A percentile compares a stretch with the other conserved stretches of the same genome.
phyloP scores from a whole-genome alignment of 2,329 filamentous ascomycete species.

The Iodosphaeria phyllophila region DNA sequence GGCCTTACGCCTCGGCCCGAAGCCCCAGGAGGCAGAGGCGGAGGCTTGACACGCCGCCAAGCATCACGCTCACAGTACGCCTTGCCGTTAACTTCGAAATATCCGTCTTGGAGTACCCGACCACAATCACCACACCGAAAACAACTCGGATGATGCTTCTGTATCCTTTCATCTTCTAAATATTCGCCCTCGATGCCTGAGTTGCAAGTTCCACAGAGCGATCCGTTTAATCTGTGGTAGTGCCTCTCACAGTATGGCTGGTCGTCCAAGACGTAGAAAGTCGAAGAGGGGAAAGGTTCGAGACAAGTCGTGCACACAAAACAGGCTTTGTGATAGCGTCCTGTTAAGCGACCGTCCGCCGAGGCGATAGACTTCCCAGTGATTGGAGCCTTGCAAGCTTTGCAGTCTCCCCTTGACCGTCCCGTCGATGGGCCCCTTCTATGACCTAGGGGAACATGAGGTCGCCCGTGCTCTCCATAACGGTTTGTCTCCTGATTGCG shows the following conservation, averaged over 20 bases:
- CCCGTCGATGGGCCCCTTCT: conserved; percentile 15
- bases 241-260: conserved; percentile 79
- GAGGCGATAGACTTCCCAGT: conserved; percentile 86
- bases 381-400: conserved; percentile 62
- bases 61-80: conserved; percentile 83
- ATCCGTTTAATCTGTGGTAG: conserved; percentile 83
- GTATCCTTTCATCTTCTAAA: conserved; percentile 55
- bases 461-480: conserved; percentile 15
- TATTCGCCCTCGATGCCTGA: conserved; percentile 87
- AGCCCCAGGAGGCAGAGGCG: conserved; percentile 9
- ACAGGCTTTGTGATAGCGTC: conserved; percentile 86
- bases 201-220: conserved; percentile 63
- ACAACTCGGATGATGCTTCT: conserved; percentile 76
- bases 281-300: conserved; percentile 64
- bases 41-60: conserved; percentile 30
- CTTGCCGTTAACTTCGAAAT: conserved; percentile 69
- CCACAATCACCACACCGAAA: conserved; percentile 72
- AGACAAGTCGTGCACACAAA: conserved; percentile 80
- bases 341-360: conserved; percentile 77
- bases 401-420: conserved; percentile 55
- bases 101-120: conserved; percentile 58
- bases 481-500: too few relatives aligned
- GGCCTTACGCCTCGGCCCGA: conserved; percentile 6
- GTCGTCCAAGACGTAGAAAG: conserved; percentile 84
- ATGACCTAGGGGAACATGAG: too few relatives aligned